phyloP scores from a whole-genome alignment of 352 stramenopile species.

The Phytopythium ostracodes region DNA sequence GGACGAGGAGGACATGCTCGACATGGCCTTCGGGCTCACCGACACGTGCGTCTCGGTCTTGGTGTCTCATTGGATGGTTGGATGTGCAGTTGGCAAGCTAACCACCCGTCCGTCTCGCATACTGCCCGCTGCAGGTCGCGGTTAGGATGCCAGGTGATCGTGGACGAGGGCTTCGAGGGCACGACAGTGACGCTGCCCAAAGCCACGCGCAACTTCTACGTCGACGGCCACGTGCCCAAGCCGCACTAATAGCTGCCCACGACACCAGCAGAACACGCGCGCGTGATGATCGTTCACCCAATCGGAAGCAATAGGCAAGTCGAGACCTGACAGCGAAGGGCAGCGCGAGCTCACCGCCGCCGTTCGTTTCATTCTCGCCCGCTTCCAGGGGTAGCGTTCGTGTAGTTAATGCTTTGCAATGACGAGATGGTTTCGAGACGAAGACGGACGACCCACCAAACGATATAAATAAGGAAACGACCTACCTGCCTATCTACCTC shows the following conservation, averaged over 20 bases:
- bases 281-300: too few species aligned
- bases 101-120: too few species aligned
- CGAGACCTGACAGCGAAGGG: too few species aligned
- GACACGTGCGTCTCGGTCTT: conserved; percentile 60
- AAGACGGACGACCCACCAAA: background rate
- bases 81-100: too few species aligned
- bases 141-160: conserved; percentile 89
- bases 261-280: too few species aligned
- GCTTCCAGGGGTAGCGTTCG: background rate
- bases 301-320: too few species aligned
- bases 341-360: too few species aligned
- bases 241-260: too few species aligned
- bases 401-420: background rate
- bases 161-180: conserved; percentile 90
- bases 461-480: conserved; percentile 1
- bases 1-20: conserved; percentile 98
- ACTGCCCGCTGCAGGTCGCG: too few species aligned
- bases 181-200: conserved; percentile 91
- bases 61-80: too few species aligned
- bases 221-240: conserved; percentile 97
- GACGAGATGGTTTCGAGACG: background rate
- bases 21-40: conserved; percentile 98
- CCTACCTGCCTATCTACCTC: background rate
- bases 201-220: conserved; percentile 99
- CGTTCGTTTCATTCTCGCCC: background rate